Base-by-base conservation (phyloP, 2,329 filamentous ascomycete species). In the Sordariomycetes sp. region DNA sequence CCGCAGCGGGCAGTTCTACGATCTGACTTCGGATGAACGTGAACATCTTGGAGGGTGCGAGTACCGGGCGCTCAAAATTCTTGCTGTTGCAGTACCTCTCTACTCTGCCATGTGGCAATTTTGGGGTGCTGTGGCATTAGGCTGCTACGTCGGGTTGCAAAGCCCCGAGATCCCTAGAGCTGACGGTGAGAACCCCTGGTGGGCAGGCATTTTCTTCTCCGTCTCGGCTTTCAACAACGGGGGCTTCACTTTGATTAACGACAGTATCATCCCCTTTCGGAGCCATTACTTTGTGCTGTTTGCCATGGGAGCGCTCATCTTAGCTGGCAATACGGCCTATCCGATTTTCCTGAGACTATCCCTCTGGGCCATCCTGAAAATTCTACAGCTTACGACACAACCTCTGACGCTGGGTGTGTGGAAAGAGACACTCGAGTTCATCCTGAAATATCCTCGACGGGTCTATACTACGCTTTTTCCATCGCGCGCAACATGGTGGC, bases 151-250 rank as follows among this genome's bases (percentile, higher is more conserved):
- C 35, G 63, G 63, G 12, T 51, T 59, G 38, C 64, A 78, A 40
- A 63, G 64, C 28, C 58, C 72, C 1, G 55, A 57, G 8, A 57
- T 64, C 4, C 64, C 75, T 1, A 47, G 55, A 3, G 54, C 50
- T 5, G 80, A 82, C 48, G 73, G 69, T 10, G 64, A 79, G 35
- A 72, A 75, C 38, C 72, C 79, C 21, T 82, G 74, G 73, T 83
- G 79, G 78, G 61, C 75, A 3, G 79, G 79, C 26, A 68, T 75
- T 29, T 84, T 83, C 56, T 77, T 80, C 40, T 74, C 73, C 3
- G 68, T 75, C 5, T 80, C 75, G 14, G 79, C 78, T 0, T 84
- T 83, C 53, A 82, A 81, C 54, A 83, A 82, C 43, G 76, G 69
- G n/a, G 78, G 79, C 26, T 80, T 84, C 75, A 72, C 70, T 15